Percentiles rank a stretch among this genome's conserved stretches.
Conservation (phyloP, 2,329 filamentous ascomycete genomes). For the Hirsutella thompsonii region DNA sequence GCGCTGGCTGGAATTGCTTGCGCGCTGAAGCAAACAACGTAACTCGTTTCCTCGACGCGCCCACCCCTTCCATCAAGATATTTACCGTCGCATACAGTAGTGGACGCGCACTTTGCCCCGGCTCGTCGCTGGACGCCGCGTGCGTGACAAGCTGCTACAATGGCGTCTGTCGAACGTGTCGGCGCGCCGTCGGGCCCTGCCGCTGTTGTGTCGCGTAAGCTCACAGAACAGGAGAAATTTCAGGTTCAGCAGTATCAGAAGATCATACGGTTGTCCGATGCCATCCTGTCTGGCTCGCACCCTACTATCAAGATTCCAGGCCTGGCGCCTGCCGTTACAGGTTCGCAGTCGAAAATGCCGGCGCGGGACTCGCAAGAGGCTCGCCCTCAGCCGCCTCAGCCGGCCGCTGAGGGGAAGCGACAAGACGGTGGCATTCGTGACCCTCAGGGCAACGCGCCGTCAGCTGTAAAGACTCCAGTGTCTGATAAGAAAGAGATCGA, state of each 20-base stretch:
- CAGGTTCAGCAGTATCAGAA: slow-evolving; percentile 62
- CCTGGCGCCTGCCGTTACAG: slow-evolving; percentile 12
- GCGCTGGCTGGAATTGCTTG: too few relatives aligned
- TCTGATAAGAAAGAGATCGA: slow-evolving; percentile 56
- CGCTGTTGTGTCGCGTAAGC: slow-evolving; percentile 12
- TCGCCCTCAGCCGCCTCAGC: not conserved
- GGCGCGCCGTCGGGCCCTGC: slow-evolving; percentile 7
- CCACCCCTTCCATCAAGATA: too few relatives aligned
- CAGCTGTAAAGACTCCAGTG: slow-evolving; percentile 20
- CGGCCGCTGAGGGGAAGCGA: not conserved
- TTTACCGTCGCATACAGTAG: not conserved
- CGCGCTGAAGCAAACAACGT: too few relatives aligned
- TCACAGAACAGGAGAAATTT: slow-evolving; percentile 34
- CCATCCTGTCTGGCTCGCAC: slow-evolving; percentile 66
- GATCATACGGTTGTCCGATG: slow-evolving; percentile 69
- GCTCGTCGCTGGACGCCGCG: slow-evolving; percentile 1
- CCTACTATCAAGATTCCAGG: slow-evolving; percentile 44
- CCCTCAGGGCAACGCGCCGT: not conserved
- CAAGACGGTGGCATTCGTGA: not conserved
- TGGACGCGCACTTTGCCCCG: not conserved
- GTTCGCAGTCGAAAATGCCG: slow-evolving; percentile 4
- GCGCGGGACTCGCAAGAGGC: not conserved
- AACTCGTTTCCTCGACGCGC: too few relatives aligned
- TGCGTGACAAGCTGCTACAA: slow-evolving; percentile 8
- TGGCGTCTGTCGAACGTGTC: slow-evolving; percentile 14